Percentiles rank a stretch among this genome's conserved stretches.
Evolutionary conservation across 805 yeast species (phyloP).

Genomic region (Barnettozyma vustinii): DNA sequence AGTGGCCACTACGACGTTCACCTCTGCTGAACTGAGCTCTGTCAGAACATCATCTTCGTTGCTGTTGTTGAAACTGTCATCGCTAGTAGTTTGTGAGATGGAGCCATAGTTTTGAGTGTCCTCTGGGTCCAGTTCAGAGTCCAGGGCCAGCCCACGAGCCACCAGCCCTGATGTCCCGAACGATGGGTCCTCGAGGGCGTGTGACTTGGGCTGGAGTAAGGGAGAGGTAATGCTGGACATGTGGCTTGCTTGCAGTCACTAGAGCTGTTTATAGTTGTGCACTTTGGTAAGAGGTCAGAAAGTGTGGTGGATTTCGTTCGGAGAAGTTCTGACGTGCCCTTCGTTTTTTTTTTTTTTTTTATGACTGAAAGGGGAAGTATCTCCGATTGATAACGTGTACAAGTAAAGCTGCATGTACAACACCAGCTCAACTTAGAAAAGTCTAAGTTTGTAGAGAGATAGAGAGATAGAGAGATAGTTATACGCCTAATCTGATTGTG

Average conservation of each 20-base stretch:
- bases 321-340: neutral
- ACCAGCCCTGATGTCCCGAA: constrained; percentile 10
- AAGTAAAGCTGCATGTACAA: neutral
- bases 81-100: neutral
- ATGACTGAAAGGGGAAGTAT: neutral
- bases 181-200: constrained; percentile 10
- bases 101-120: constrained; percentile 7
- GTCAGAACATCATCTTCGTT: neutral
- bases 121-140: constrained; percentile 2
- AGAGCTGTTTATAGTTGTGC: neutral
- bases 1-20: constrained; percentile 28
- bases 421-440: neutral
- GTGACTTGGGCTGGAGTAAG: constrained; percentile 8
- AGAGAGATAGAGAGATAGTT: no score
- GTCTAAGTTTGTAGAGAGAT: no score
- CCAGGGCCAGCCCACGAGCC: constrained; percentile 6
- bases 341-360: neutral
- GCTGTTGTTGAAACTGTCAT: neutral
- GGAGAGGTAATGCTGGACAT: constrained; percentile 5
- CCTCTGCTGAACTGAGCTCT: neutral
- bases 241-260: no score
- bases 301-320: no score
- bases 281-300: neutral
- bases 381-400: neutral
- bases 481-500: neutral